Conservation (phyloP, 2,329 filamentous ascomycete species). For the Beauveria sp. region DNA sequence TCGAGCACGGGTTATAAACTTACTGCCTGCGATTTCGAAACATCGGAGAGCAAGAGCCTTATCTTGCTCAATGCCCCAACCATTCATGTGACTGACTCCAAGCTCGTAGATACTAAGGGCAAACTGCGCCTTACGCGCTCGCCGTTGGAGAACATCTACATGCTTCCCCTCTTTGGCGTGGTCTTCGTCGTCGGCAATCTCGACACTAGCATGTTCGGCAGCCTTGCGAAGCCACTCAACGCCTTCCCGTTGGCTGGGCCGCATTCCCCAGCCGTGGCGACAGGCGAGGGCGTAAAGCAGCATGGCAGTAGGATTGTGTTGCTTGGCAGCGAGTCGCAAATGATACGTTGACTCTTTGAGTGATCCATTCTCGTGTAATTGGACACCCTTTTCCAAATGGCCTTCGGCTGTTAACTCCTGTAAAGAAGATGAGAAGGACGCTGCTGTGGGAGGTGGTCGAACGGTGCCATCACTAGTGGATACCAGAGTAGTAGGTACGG, state of each 20-base stretch:
- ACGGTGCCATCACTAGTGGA: conserved; percentile 50
- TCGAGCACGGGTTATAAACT: conserved; percentile 26
- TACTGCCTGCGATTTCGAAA: conserved; percentile 89
- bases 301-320: conserved; percentile 88
- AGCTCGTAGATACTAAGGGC: conserved; percentile 94
- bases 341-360: conserved; percentile 95
- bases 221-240: conserved; percentile 89
- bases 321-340: conserved; percentile 77
- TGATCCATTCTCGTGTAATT: conserved; percentile 79
- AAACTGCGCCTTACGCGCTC: conserved; percentile 85
- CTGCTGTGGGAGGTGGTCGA: conserved; percentile 30
- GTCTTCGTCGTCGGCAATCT: conserved; percentile 76
- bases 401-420: conserved; percentile 76
- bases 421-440: conserved; percentile 45
- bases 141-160: conserved; percentile 61
- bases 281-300: conserved; percentile 91
- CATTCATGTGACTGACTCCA: conserved; percentile 94
- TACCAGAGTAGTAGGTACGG: conserved; percentile 38
- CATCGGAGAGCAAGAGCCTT: conserved; percentile 80
- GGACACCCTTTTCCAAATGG: conserved; percentile 83
- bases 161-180: conserved; percentile 53
- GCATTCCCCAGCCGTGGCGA: conserved; percentile 96
- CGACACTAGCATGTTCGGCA: conserved; percentile 72
- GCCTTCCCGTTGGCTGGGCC: conserved; percentile 80
- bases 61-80: conserved; percentile 94